Base-by-base conservation (phyloP, 106 monocot genomes). In the Dendrobium nobile region DNA sequence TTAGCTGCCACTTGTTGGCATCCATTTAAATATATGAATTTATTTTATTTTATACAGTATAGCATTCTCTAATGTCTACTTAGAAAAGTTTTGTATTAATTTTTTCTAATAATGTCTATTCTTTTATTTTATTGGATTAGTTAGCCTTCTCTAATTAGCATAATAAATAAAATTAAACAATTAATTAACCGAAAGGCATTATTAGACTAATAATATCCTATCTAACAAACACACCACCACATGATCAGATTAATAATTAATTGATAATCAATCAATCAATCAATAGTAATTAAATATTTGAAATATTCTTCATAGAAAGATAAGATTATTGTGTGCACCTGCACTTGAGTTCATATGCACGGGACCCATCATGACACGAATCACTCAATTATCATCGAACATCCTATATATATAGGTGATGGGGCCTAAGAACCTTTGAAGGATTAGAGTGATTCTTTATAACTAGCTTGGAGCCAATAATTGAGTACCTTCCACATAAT, bases 191-290 rank as follows among this genome's bases (percentile, higher is more conserved):
- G 2, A 16, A 51, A 51, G 13, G 2, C 51, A 51, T 51, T 51
- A 51, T 51, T 51, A 61, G 61, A 19, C 9, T 3, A 61, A 61
- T 3, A 61, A 61, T 61, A 61, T 61, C 61, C n/a, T 61, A 61
- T 22, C 61, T 61, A 61, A 61, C 61, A 19, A 61, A 61, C 61
- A 61, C 22, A 61, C n/a, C 6, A 61, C n/a, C 20, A 61, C 20
- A 61, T 61, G 61, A 61, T 61, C n/a, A 61, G 61, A 61, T 61
- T 61, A 61, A 22, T 61, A 61, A 61, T 61, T 61, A 61, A 22
- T 9, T 61, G 22, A 61, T 61, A 61, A 9, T 61, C 22, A 61
- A 61, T 19, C 61, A 61, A 61, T 61, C 20, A 59, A 20, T 5
- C 20, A 59, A n/a, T 59, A 59, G 9, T 3, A 8, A 61, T 22